Evolutionary conservation across 768 basidiomycete species (phyloP), one percentile per base, ranked within the genome.

Genomic region (Cystofilobasidium ferigula): DNA sequence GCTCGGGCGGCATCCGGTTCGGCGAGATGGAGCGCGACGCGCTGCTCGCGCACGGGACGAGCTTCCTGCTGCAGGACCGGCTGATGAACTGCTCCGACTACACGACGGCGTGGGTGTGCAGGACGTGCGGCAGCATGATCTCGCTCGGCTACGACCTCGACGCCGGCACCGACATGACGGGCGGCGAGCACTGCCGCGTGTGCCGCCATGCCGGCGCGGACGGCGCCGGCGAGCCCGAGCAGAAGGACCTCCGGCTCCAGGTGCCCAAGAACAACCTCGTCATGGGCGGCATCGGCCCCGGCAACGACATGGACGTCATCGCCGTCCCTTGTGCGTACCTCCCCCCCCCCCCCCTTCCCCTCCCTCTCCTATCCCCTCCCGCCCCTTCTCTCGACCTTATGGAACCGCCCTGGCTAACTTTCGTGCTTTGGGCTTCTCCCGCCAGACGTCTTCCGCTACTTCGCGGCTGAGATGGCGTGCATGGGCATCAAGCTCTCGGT

Each of bases 1-100:
- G 92, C 62, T 90, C 89, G 51, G 95, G 95, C 72, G 95, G 95
- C 73, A 99, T 99, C 73, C 92, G 95, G 63, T 98, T 99, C 75
- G 95, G 95, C 72, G 95, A 99, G 79, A 99, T 99, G 95, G 95
- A 99, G 77, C 88, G 95, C 61, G 95, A 99, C 74, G 95, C 95
- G 14, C 82, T 99, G 60, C 93, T 99, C 71, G 95, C 95, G 3
- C 95, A 99, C 76, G 95, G 95, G 53, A 95, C 95, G 18, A 92
- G 93, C 1, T 99, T 95, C 85, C 81, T 99, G 45, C 83, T 99
- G 28, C 95, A 99, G 80, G 95, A 99, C 78, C 82, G 95, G 64
- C 79, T 99, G 74, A 98, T 99, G 95, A 99, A 99, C 78, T 99
- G 95, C 75, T 98, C 94, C 32, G 95, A 99, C 77, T 99, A 98